These are phyloP conservation scores for Populus simonii DNA, from an alignment of 345 rosid species.

Conservation along the genomic window DNA sequence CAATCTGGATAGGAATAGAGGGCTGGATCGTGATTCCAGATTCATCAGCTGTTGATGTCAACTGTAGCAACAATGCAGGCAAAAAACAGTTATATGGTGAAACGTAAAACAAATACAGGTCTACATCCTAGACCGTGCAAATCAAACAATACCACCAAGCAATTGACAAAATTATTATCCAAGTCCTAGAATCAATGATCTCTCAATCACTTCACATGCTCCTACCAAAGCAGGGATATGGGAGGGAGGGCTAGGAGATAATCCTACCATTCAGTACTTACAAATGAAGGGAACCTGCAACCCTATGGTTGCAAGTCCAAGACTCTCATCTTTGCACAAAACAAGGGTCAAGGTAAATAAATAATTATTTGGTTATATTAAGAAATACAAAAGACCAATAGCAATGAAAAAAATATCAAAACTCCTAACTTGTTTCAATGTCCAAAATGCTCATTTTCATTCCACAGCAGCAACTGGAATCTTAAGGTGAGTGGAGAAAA, in stretches of 20 bases:
- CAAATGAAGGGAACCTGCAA: neutral
- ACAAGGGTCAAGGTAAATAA: neutral
- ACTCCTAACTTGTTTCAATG: neutral
- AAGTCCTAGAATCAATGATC: neutral
- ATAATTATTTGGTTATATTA: neutral
- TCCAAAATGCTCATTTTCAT: neutral
- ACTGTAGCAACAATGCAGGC: slow-evolving; percentile 30
- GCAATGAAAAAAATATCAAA: neutral
- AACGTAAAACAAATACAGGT: neutral
- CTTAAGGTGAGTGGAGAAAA: neutral
- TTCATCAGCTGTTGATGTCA: slow-evolving; percentile 46
- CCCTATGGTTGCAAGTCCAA: neutral
- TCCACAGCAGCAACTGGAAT: neutral
- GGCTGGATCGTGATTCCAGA: slow-evolving; percentile 49
- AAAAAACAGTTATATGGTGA: neutral
- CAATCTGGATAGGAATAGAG: slow-evolving; percentile 37
- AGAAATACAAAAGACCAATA: neutral
- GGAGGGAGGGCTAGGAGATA: neutral
- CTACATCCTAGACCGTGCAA: neutral
- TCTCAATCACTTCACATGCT: neutral
- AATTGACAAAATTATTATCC: neutral
- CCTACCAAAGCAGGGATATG: neutral
- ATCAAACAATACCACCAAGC: neutral
- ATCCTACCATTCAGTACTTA: neutral
- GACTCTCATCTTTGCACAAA: neutral